Evolutionary conservation across 2,329 filamentous ascomycete species (phyloP), one percentile per base, ranked within the genome.

Genomic region (Knoxdaviesia proteae): DNA sequence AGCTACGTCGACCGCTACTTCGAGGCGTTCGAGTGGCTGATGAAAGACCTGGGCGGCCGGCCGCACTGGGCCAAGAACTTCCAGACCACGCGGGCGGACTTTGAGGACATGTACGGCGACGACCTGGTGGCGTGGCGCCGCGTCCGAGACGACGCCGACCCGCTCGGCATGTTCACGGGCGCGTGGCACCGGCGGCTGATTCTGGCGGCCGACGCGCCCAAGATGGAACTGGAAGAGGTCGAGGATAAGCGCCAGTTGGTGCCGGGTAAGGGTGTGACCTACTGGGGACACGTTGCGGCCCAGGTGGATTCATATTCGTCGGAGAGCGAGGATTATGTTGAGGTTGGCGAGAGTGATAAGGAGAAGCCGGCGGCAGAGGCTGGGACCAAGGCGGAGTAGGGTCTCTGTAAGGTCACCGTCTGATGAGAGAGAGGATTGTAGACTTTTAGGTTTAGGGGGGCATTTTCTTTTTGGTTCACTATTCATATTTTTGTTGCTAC

Each of bases 51-150:
- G 50, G 82, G 80, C 42, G 86, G 80, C 6, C 72, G 72, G 39
- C 86, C 86, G 11, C 86, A 94, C 59, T 94, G 86, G 83, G 86
- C 86, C 6, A 94, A 94, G 68, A 93, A 94, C 57, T 94, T 92
- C 58, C 63, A 67, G 39, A 67, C 69, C 6, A 66, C 70, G 4
- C 67, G 70, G 7, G 52, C 62, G 0, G 74, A 82, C 32, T 67
- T 93, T 38, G 68, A 72, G 45, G 56, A 58, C 1, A 74, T 83
- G 57, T 92, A 90, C 55, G 78, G 78, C 36, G 57, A 66, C n/a
- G 63, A 77, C 40, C 63, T 92, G 45, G 60, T 66, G 11, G 61
- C 71, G 39, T 94, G 80, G 70, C 64, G 80, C 36, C 61, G 66
- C 32, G 67, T 92, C 6, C 69, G 86, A 42, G 67, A 79, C 46